Evolutionary conservation across 1,284 basidiomycete genomes (phyloP).

Genomic region (Cryptococcus sp.): DNA sequence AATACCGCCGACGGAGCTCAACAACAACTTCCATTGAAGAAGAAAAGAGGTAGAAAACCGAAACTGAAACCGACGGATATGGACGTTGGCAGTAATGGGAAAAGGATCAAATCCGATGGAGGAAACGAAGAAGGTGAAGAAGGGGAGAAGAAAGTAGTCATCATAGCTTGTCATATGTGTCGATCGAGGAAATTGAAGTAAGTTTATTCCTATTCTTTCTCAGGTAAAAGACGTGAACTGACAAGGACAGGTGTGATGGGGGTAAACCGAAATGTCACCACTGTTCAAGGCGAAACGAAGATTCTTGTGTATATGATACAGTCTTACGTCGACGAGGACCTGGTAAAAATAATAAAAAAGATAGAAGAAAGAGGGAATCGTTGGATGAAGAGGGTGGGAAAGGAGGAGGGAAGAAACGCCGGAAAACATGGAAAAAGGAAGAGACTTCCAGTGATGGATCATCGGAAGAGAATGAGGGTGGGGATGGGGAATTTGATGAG

Average conservation of each 20-base stretch:
- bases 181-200: background rate
- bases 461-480: no score
- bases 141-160: background rate
- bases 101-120: no score
- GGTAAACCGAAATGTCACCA: background rate
- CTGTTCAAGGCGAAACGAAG: background rate
- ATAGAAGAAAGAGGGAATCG: background rate
- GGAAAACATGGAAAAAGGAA: no score
- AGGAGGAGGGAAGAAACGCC: background rate
- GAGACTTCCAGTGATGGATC: no score
- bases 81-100: no score
- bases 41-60: background rate
- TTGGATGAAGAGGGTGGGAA: background rate
- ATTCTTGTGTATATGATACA: background rate
- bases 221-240: no score
- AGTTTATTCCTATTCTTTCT: no score
- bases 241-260: background rate
- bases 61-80: background rate
- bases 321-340: background rate
- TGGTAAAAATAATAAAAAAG: background rate
- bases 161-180: background rate
- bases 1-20: no score
- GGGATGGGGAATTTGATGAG: no score
- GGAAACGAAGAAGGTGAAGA: background rate
- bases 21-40: no score